Evolutionary conservation across 2,329 filamentous ascomycete species (phyloP), one percentile per base, ranked within the genome.

Genomic region (Pseudogymnoascus sp.): DNA sequence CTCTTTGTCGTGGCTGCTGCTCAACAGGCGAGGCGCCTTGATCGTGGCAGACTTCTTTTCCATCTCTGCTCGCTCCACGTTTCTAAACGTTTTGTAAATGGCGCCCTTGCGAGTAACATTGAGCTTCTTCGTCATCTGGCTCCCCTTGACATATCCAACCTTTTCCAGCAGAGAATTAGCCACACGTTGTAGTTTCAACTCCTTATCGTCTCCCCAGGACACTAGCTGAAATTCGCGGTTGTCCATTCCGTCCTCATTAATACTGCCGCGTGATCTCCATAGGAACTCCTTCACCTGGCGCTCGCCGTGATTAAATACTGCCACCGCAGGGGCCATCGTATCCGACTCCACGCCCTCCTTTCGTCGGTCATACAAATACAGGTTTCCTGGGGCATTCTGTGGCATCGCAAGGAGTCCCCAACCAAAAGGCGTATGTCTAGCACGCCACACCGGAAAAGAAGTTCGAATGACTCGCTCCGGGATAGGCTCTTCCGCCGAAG

Each of bases 161-260:
- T 83, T 80, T 63, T 84, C 79, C 0, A 95, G 78, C 31, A 87
- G 78, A 25, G 85, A 78, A 0, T 84, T 77, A 41, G 90, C 83
- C 18, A 92, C 83, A 58, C 86, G 87, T 71, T 96, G 90, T 28
- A 97, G 80, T 59, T 89, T 87, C 31, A 97, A 79, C 70, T 92
- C 85, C 67, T 89, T 89, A 73, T 97, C 93, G 59, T 90, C 88
- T 25, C 92, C 92, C 93, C 93, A 97, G 0, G 93, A 93, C 0
- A 97, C 90, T 16, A 97, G 80, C 73, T 97, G 93, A 66, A 96
- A 97, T 61, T 97, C 93, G 69, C 93, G 85, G 65, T 92, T 80
- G 69, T 97, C 93, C 52, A 88, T 76, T n/a, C 83, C 82, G 61
- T 91, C 84, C 14, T 85, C 82, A 16, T 80, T 79, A 37, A 88